Conservation (phyloP, 2,329 filamentous ascomycete genomes). For the Aspergillus brunneoviolaceus region DNA sequence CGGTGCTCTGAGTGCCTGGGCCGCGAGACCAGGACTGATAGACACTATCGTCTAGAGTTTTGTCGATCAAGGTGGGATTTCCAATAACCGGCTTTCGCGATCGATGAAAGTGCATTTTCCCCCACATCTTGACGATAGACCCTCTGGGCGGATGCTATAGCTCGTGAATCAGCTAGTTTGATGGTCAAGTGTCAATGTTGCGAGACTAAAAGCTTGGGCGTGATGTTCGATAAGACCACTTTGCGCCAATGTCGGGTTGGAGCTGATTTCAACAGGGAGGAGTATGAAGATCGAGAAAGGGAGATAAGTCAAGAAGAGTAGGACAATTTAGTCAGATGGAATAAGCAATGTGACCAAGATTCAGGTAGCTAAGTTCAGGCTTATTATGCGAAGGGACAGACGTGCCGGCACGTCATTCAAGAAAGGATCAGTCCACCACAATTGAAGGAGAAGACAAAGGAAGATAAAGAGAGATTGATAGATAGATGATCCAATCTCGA, state of each 20-base stretch:
- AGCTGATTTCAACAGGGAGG: neutral
- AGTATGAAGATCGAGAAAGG: neutral
- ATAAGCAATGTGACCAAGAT: constrained; percentile 1
- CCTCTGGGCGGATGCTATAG: neutral
- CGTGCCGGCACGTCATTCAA: constrained; percentile 24
- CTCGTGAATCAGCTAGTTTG: neutral
- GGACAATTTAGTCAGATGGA: constrained; percentile 1
- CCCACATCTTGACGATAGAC: constrained; percentile 52
- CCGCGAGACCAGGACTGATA: constrained; percentile 41
- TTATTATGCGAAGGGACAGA: constrained; percentile 14
- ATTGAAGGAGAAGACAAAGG: constrained; percentile 3
- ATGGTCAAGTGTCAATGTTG: neutral
- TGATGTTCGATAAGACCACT: neutral
- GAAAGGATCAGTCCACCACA: neutral
- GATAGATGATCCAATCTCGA: neutral
- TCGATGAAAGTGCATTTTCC: constrained; percentile 48
- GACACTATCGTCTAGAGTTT: constrained; percentile 47
- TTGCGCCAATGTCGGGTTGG: neutral
- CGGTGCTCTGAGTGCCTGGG: constrained; percentile 27
- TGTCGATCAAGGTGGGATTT: constrained; percentile 47
- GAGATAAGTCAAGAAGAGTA: neutral
- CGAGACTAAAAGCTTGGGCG: neutral
- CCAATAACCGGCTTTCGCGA: constrained; percentile 47
- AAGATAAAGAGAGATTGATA: neutral
- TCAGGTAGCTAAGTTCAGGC: neutral